Conservation (phyloP, 208 protist species). For the Leishmania amazonensis region DNA sequence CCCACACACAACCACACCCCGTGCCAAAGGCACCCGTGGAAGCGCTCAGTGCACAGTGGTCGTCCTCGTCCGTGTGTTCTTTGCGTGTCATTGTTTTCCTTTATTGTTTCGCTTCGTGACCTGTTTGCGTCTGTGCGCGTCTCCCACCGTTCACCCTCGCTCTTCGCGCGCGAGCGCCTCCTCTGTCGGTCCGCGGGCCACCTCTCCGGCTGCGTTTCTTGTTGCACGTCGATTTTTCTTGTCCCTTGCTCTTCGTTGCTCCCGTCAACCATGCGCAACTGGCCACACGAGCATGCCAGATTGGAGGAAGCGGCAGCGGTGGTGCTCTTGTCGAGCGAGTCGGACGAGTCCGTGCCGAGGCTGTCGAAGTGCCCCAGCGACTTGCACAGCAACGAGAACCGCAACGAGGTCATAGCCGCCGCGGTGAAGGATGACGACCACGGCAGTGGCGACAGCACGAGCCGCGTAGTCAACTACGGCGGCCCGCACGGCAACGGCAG, state of each 20-base stretch:
- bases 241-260: not conserved
- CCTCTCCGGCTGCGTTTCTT: not conserved
- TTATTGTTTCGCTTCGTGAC: too few relatives aligned
- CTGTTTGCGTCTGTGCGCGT: too few relatives aligned
- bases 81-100: too few relatives aligned
- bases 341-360: not conserved
- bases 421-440: not conserved
- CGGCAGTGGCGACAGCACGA: not conserved
- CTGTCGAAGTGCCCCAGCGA: not conserved
- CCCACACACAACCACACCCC: too few relatives aligned
- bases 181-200: too few relatives aligned
- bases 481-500: slow-evolving; percentile 40
- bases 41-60: too few relatives aligned
- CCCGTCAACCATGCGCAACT: not conserved
- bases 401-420: not conserved
- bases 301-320: not conserved
- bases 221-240: not conserved
- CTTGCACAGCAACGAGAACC: slow-evolving; percentile 1
- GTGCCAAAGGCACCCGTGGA: too few relatives aligned
- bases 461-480: slow-evolving; percentile 5
- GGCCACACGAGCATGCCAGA: not conserved
- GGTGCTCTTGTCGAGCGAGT: not conserved
- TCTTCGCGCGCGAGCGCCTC: too few relatives aligned
- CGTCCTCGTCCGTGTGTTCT: too few relatives aligned
- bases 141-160: too few relatives aligned